phyloP scores from a whole-genome alignment of 2,329 filamentous ascomycete species.

The Gnomoniopsis smithogilvyi region DNA sequence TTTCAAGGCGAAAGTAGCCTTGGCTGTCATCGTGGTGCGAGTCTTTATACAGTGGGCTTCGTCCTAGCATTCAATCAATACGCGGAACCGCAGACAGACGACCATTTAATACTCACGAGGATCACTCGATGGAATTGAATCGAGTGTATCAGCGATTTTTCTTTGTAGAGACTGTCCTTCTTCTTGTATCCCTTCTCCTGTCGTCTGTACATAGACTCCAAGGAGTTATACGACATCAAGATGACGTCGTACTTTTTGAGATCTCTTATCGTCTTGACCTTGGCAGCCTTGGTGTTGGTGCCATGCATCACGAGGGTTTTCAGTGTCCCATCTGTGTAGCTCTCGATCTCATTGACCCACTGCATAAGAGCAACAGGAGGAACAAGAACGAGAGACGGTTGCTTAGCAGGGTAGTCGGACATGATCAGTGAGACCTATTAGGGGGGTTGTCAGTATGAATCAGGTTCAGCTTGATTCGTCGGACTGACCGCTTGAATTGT shows the following conservation, averaged over 20 bases:
- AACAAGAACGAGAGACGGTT: conserved; percentile 83
- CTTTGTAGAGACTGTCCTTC: conserved; percentile 76
- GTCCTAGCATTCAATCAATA: conserved; percentile 41
- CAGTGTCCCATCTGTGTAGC: conserved; percentile 81
- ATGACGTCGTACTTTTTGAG: conserved; percentile 86
- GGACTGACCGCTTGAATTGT: conserved; percentile 83
- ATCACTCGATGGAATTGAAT: conserved; percentile 89
- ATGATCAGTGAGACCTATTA: conserved; percentile 72
- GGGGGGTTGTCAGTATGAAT: background rate
- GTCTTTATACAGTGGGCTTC: conserved; percentile 86
- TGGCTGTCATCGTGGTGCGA: conserved; percentile 85
- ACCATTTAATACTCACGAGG: conserved; percentile 36
- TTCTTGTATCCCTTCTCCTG: conserved; percentile 87
- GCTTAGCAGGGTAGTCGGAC: conserved; percentile 86
- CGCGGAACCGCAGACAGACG: too few species aligned
- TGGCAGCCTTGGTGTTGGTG: conserved; percentile 72
- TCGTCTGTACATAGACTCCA: conserved; percentile 90
- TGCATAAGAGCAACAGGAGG: conserved; percentile 95
- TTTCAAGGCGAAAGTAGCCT: conserved; percentile 88
- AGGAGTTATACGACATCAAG: conserved; percentile 91
- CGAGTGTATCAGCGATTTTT: conserved; percentile 75
- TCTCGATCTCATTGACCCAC: conserved; percentile 79
- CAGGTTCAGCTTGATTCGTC: background rate
- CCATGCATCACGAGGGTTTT: conserved; percentile 91
- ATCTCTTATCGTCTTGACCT: conserved; percentile 70